Percentiles rank a stretch among this genome's conserved stretches.
These are phyloP conservation scores for Suillus ampliporus DNA, from an alignment of 768 basidiomycete genomes.

Conservation along the genomic window DNA sequence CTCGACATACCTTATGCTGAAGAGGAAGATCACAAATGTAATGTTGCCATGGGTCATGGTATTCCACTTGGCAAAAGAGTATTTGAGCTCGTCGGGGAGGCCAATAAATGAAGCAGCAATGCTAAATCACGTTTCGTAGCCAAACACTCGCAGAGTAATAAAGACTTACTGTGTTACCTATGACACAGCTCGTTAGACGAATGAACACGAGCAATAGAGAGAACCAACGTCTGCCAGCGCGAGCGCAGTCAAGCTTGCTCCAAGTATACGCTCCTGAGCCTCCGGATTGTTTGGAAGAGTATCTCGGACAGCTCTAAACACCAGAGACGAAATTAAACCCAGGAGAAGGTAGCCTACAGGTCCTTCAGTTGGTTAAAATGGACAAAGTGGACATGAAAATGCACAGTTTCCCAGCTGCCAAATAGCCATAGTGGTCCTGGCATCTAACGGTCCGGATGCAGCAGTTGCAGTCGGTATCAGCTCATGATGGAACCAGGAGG, in stretches of 20 bases:
- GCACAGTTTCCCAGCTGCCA: constrained; percentile 73
- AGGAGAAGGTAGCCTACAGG: constrained; percentile 63
- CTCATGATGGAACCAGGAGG: constrained; percentile 69
- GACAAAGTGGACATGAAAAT: constrained; percentile 20
- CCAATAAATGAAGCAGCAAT: constrained; percentile 60
- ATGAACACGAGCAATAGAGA: constrained; percentile 5
- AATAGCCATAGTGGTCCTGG: constrained; percentile 62
- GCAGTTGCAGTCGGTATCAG: constrained; percentile 55
- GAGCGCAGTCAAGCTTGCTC: constrained; percentile 64
- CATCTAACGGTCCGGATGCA: constrained; percentile 44
- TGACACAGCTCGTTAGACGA: constrained; percentile 8
- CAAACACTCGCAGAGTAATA: constrained; percentile 10
- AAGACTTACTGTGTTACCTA: constrained; percentile 66
- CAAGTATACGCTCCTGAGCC: constrained; percentile 72
- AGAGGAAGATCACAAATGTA: constrained; percentile 61
- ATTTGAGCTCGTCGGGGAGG: constrained; percentile 61
- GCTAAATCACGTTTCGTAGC: constrained; percentile 42
- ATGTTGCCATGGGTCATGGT: constrained; percentile 79
- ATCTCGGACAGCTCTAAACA: constrained; percentile 71
- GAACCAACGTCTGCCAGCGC: constrained; percentile 71
- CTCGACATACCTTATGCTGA: constrained; percentile 57
- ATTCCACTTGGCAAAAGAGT: constrained; percentile 63
- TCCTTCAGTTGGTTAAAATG: neutral
- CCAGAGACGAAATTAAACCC: constrained; percentile 66
- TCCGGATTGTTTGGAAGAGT: constrained; percentile 58